These are phyloP conservation scores for Aspergillus ostianus DNA, from an alignment of 495 filamentous ascomycete species.

Conservation along the genomic window DNA sequence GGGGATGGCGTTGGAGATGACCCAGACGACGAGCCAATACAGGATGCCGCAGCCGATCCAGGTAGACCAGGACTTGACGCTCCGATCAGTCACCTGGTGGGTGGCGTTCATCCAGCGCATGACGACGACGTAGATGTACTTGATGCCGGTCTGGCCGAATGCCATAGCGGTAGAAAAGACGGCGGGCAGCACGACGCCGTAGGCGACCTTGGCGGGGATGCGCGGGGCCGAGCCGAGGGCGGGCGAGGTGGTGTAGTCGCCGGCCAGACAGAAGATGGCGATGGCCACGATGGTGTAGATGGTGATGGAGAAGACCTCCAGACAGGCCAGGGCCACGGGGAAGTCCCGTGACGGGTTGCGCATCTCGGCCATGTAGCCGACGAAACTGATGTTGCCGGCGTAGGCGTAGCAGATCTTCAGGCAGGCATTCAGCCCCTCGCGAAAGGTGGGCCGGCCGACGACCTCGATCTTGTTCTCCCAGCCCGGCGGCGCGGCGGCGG, in stretches of 20 bases:
- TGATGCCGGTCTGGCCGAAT: slow-evolving; percentile 58
- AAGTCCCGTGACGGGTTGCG: slow-evolving; percentile 59
- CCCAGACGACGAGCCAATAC: slow-evolving; percentile 65
- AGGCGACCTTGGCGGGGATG: slow-evolving; percentile 64
- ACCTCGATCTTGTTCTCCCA: slow-evolving; percentile 15
- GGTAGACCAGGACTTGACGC: slow-evolving; percentile 23
- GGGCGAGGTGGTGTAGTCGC: slow-evolving; percentile 61
- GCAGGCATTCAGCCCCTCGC: slow-evolving; percentile 31
- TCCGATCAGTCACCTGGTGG: slow-evolving; percentile 51
- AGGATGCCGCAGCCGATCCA: slow-evolving; percentile 58
- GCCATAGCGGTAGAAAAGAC: slow-evolving; percentile 47
- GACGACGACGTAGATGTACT: slow-evolving; percentile 64
- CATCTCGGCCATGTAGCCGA: slow-evolving; percentile 75
- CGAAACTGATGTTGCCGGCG: slow-evolving; percentile 65
- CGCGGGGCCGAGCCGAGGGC: slow-evolving; percentile 66
- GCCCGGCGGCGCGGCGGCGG: slow-evolving; percentile 18
- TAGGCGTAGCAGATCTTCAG: slow-evolving; percentile 42
- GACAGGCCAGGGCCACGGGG: slow-evolving; percentile 58
- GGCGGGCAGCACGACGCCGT: slow-evolving; percentile 75
- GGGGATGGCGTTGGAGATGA: slow-evolving; percentile 72
- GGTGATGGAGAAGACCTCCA: slow-evolving; percentile 60
- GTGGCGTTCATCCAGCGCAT: slow-evolving; percentile 57
- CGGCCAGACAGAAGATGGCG: slow-evolving; percentile 67
- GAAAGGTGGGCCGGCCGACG: slow-evolving; percentile 26
- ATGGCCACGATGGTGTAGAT: slow-evolving; percentile 54